phyloP scores from a whole-genome alignment of 1,284 basidiomycete species.

The Ustilago bromivora region DNA sequence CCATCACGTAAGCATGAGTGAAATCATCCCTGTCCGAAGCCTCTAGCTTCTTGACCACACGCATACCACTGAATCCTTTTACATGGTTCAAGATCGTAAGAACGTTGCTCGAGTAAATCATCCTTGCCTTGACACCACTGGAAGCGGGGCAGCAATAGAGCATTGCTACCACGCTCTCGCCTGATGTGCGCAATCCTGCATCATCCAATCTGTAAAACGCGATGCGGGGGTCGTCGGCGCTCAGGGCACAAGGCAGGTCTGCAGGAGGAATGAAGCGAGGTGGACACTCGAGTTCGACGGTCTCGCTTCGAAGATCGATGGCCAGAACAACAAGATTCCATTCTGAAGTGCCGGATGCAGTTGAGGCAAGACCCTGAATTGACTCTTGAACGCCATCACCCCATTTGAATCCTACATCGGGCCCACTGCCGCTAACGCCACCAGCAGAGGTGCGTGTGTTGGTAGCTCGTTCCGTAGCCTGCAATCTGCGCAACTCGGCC shows the following conservation, averaged over 20 bases:
- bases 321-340: slow-evolving; percentile 57
- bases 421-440: slow-evolving; percentile 10
- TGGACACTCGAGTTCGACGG: slow-evolving; percentile 45
- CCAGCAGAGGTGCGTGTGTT: neutral
- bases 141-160: slow-evolving; percentile 60
- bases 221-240: slow-evolving; percentile 47
- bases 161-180: slow-evolving; percentile 53
- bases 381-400: slow-evolving; percentile 50
- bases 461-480: slow-evolving; percentile 38
- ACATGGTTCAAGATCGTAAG: slow-evolving; percentile 49
- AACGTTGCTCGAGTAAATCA: slow-evolving; percentile 61
- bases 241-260: slow-evolving; percentile 31
- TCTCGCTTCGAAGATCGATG: slow-evolving; percentile 50
- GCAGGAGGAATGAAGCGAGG: slow-evolving; percentile 47
- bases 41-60: slow-evolving; percentile 54
- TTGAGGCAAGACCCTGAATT: slow-evolving; percentile 40
- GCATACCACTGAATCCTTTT: slow-evolving; percentile 49
- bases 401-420: slow-evolving; percentile 46
- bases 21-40: slow-evolving; percentile 40
- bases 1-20: slow-evolving; percentile 28
- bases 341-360: slow-evolving; percentile 52
- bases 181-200: slow-evolving; percentile 22
- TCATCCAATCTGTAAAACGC: slow-evolving; percentile 54
- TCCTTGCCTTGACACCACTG: slow-evolving; percentile 54
- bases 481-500: slow-evolving; percentile 40